Base-by-base conservation (phyloP, 2,329 filamentous ascomycete genomes). In the Clonostachys byssicola region DNA sequence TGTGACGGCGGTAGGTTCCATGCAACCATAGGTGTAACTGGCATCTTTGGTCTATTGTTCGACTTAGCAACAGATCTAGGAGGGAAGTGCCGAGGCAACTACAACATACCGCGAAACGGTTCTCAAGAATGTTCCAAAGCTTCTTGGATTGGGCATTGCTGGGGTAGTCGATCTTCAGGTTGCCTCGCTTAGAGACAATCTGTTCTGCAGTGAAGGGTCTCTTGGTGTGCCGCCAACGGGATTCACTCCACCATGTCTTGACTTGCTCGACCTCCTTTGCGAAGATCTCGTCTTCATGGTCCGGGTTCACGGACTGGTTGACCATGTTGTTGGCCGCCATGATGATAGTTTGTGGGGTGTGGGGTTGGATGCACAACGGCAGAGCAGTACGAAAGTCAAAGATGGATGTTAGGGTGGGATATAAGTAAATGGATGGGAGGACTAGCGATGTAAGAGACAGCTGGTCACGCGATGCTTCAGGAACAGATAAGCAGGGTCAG, bases 1-100 rank as follows among this genome's bases (percentile, higher is more conserved):
- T 30, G 94, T 97, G 65, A 99, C 81, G 89, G 96, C 96, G 48
- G 95, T 96, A 12, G 94, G 94, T 65, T 99, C 94, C 54, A 99
- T 78, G 72, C 94, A 97, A 61, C 94, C 94, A 65, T 96, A 99
- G 49, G 94, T 99, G 74, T 86, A 95, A 71, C 89, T 95, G 43
- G 89, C 89, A 62, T 94, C 88, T 60, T 83, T 83, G 62, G 80
- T 88, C 89, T 95, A 56, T 49, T 12, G 17, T n/a, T 45, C 33
- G 14, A n/a, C 36, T 18, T 18, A n/a, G 14, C 14, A n/a, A n/a
- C 14, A 18, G 13, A 14, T 42, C 14, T 10, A 33, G 18, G 10
- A 14, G 13, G 30, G n/a, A 35, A 34, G n/a, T 42, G 16, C 40
- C n/a, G 7, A 39, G 36, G 36, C 10, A n/a, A 12, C 36, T 39